Evolutionary conservation across 768 basidiomycete genomes (phyloP).

Genomic region (Suillus plorans): DNA sequence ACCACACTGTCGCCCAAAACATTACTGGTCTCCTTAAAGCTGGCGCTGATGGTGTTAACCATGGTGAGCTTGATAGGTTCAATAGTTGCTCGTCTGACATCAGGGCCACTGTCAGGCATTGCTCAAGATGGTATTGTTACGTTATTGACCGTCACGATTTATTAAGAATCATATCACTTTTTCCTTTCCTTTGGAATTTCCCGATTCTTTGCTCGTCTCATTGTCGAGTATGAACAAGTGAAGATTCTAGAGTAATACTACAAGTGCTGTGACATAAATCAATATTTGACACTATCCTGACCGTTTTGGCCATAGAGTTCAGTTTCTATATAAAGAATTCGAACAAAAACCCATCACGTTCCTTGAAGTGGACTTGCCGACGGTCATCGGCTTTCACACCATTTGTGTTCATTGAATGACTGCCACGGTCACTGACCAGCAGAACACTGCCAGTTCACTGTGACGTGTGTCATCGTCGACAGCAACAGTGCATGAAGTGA

Average conservation of each 20-base stretch:
- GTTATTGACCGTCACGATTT: constrained; percentile 53
- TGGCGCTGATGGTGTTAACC: constrained; percentile 53
- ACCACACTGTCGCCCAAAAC: constrained; percentile 45
- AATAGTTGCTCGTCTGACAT: neutral
- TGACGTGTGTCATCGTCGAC: too few relatives aligned
- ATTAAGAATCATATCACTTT: constrained; percentile 16
- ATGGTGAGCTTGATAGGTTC: constrained; percentile 35
- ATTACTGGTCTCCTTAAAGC: constrained; percentile 54
- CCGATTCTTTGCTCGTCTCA: neutral
- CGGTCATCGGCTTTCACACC: too few relatives aligned
- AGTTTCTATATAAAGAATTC: too few relatives aligned
- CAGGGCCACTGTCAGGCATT: constrained; percentile 42
- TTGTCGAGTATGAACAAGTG: neutral
- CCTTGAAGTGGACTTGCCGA: neutral
- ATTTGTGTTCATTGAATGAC: too few relatives aligned
- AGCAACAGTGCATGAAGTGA: too few relatives aligned
- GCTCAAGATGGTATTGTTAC: constrained; percentile 60
- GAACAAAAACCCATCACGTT: too few relatives aligned
- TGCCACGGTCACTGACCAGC: too few relatives aligned
- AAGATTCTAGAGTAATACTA: constrained; percentile 19
- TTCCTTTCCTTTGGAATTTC: neutral
- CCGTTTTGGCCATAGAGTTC: too few relatives aligned
- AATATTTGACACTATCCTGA: too few relatives aligned
- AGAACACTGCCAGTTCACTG: too few relatives aligned
- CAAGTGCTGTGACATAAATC: constrained; percentile 14